Conservation (phyloP, 108 stramenopile genomes). For the Discostella pseudostelligera region DNA sequence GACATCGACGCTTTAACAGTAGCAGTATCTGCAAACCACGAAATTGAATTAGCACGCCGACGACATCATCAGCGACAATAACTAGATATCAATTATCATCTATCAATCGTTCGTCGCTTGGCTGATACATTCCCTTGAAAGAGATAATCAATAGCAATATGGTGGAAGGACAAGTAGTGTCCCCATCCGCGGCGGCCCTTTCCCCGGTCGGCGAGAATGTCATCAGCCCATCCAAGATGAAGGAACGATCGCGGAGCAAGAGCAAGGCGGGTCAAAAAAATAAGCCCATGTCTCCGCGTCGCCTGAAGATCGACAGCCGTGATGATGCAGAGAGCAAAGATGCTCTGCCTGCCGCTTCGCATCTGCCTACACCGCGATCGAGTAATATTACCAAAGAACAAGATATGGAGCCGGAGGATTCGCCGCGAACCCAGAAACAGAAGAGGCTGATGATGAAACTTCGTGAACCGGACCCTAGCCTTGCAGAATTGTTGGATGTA, state of each 20-base stretch:
- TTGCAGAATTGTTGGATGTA: conserved; percentile 28
- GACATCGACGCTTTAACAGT: background rate
- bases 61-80: background rate
- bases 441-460: conserved; percentile 23
- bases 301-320: background rate
- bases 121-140: no score
- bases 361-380: no score
- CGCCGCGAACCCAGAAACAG: conserved; percentile 24
- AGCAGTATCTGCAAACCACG: no score
- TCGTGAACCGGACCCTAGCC: conserved; percentile 27
- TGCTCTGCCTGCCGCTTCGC: background rate
- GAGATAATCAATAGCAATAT: no score
- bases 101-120: background rate
- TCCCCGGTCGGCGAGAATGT: conserved; percentile 3
- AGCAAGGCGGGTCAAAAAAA: background rate
- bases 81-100: no score
- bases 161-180: no score
- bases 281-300: background rate
- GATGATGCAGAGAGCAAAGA: background rate
- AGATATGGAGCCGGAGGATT: background rate
- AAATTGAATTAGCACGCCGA: no score
- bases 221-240: background rate
- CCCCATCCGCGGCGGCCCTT: background rate
- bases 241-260: background rate
- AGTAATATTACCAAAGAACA: no score